Conservation (phyloP, 225 moss, liverwort and hornwort species). For the Marchantia polymorpha region DNA sequence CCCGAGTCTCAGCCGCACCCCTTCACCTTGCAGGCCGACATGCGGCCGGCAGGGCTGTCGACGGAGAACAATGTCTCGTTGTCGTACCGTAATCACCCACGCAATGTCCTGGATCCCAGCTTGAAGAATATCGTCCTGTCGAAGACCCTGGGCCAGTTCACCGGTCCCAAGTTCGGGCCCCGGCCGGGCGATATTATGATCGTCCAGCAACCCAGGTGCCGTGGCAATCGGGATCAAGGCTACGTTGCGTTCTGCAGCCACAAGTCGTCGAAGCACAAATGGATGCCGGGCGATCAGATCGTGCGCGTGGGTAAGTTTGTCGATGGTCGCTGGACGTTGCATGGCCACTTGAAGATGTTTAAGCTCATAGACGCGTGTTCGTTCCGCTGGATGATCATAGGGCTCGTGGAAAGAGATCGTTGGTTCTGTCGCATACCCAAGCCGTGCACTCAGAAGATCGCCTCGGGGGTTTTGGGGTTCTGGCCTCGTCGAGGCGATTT, state of each 20-base stretch:
- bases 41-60: conserved; percentile 33
- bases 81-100: conserved; percentile 40
- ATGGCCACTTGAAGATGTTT: conserved; percentile 42
- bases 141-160: conserved; percentile 43
- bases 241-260: conserved; percentile 31
- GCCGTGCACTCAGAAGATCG: conserved; percentile 15
- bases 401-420: conserved; percentile 29
- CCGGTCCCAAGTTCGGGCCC: conserved; percentile 26
- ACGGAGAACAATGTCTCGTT: conserved; percentile 32
- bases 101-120: conserved; percentile 27
- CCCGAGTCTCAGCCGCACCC: conserved; percentile 33
- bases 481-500: conserved; percentile 47
- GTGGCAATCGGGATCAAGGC: conserved; percentile 22
- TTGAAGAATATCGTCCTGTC: conserved; percentile 21
- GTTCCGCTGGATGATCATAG: conserved; percentile 41
- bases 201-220: conserved; percentile 27
- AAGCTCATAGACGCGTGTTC: conserved; percentile 30
- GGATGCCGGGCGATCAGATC: conserved; percentile 40
- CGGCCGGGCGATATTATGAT: conserved; percentile 42
- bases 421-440: conserved; percentile 5
- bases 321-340: conserved; percentile 28
- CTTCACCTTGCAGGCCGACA: conserved; percentile 19
- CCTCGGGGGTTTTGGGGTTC: conserved; percentile 24
- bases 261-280: background rate
- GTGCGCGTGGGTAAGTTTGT: conserved; percentile 36